A percentile compares a stretch with the other conserved stretches of the same genome.
Evolutionary conservation across 331 rosid species (phyloP).

Genomic region (Quercus phellos): DNA sequence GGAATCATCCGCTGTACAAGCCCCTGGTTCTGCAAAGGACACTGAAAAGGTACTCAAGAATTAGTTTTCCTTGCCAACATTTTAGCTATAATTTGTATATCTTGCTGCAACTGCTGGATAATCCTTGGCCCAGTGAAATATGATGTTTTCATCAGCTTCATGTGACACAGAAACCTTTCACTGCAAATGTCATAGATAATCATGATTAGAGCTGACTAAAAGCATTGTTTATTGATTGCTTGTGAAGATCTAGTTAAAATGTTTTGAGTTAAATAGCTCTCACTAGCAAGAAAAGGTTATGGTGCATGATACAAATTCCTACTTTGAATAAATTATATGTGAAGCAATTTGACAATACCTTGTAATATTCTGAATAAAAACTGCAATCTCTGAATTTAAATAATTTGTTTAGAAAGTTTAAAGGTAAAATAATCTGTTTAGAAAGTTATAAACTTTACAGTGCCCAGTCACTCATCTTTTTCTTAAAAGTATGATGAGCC

Average conservation of each 20-base stretch:
- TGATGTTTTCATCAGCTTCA: background rate
- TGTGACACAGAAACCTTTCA: background rate
- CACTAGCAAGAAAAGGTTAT: background rate
- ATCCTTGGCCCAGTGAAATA: background rate
- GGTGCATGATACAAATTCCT: background rate
- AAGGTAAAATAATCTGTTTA: background rate
- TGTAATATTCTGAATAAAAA: background rate
- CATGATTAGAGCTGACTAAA: background rate
- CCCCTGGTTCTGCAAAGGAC: conserved; percentile 19
- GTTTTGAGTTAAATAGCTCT: background rate
- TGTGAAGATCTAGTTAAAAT: background rate
- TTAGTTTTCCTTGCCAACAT: background rate
- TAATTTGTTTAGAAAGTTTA: background rate
- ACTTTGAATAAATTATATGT: background rate
- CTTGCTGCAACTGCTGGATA: background rate
- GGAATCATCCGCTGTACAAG: conserved; percentile 34
- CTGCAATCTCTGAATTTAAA: background rate
- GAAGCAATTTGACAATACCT: background rate
- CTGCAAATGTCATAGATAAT: background rate
- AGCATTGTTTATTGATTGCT: background rate
- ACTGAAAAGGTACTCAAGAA: conserved; percentile 38
- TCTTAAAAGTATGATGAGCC: no score
- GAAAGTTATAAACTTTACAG: background rate
- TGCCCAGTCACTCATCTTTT: background rate
- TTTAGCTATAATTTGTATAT: conserved; percentile 1